Evolutionary conservation across 495 filamentous ascomycete genomes (phyloP).

Genomic region (Aspergillus ellipticus): DNA sequence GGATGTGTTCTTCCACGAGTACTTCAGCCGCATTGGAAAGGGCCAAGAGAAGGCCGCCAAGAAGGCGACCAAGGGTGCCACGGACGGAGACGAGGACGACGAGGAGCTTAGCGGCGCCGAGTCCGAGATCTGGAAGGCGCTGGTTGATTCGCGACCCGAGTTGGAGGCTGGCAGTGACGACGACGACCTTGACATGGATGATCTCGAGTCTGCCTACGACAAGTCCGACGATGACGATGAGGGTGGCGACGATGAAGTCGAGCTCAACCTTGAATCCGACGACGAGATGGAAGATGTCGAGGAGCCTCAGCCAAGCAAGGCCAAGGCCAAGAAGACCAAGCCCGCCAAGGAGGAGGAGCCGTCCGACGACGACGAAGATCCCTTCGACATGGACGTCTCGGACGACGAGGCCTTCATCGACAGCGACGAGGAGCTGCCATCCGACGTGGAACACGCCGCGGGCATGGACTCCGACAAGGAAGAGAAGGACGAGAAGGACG

Average conservation of each 20-base stretch:
- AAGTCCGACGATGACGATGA: constrained; percentile 46
- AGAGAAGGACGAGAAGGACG: constrained; percentile 41
- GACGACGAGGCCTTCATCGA: constrained; percentile 51
- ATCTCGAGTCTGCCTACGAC: constrained; percentile 55
- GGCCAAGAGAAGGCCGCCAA: constrained; percentile 50
- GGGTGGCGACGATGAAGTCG: constrained; percentile 51
- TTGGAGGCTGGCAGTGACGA: constrained; percentile 66
- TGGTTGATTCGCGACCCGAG: constrained; percentile 77
- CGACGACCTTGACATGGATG: constrained; percentile 62
- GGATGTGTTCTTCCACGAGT: constrained; percentile 97
- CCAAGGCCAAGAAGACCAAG: constrained; percentile 38
- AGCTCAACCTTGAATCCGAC: constrained; percentile 46
- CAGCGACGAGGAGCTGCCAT: constrained; percentile 54
- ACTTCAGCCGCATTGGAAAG: constrained; percentile 80
- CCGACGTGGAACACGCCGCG: constrained; percentile 45
- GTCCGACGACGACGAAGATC: constrained; percentile 42
- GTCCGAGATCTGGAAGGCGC: constrained; percentile 86
- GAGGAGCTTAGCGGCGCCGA: constrained; percentile 45
- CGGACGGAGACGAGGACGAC: constrained; percentile 24
- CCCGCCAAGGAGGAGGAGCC: constrained; percentile 40
- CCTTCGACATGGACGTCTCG: constrained; percentile 49
- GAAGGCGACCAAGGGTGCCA: constrained; percentile 49
- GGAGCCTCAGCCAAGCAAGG: constrained; percentile 30
- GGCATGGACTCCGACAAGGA: constrained; percentile 35
- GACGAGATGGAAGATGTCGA: constrained; percentile 47